phyloP scores from a whole-genome alignment of 2,329 filamentous ascomycete species.

The Byssoonygena ceratinophila region DNA sequence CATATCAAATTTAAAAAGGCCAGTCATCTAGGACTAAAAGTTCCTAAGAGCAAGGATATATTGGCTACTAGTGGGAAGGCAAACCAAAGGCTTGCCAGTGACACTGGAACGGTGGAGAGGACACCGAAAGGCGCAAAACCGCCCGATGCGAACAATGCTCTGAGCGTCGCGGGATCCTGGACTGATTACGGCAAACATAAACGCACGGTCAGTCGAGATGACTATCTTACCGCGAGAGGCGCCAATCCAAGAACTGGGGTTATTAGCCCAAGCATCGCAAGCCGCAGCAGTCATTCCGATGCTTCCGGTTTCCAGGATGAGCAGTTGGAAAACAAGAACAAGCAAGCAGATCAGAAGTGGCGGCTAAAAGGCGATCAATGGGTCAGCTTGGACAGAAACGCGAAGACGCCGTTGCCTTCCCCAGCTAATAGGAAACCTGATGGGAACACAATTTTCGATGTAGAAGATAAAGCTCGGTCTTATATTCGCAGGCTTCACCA shows the following conservation, averaged over 20 bases:
- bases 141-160: neutral
- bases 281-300: slow-evolving; percentile 19
- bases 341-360: slow-evolving; percentile 23
- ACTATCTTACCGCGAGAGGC: slow-evolving; percentile 27
- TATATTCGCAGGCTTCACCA: slow-evolving; percentile 22
- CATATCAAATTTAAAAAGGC: neutral
- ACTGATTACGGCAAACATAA: slow-evolving; percentile 1
- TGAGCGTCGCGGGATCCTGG: neutral
- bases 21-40: neutral
- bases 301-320: slow-evolving; percentile 16
- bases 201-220: slow-evolving; percentile 23
- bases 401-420: slow-evolving; percentile 18
- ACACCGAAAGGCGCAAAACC: neutral
- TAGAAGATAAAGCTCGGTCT: slow-evolving; percentile 12
- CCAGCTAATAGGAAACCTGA: slow-evolving; percentile 9
- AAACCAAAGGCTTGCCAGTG: slow-evolving; percentile 10
- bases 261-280: slow-evolving; percentile 27
- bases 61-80: slow-evolving; percentile 16
- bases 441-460: neutral
- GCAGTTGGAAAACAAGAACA: slow-evolving; percentile 9
- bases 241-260: slow-evolving; percentile 31
- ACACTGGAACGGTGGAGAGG: slow-evolving; percentile 16
- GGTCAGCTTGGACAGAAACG: slow-evolving; percentile 25
- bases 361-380: slow-evolving; percentile 29
- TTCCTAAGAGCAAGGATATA: slow-evolving; percentile 7